Evolutionary conservation across 2,329 filamentous ascomycete species (phyloP).

Genomic region (Xenoacremonium recifei): DNA sequence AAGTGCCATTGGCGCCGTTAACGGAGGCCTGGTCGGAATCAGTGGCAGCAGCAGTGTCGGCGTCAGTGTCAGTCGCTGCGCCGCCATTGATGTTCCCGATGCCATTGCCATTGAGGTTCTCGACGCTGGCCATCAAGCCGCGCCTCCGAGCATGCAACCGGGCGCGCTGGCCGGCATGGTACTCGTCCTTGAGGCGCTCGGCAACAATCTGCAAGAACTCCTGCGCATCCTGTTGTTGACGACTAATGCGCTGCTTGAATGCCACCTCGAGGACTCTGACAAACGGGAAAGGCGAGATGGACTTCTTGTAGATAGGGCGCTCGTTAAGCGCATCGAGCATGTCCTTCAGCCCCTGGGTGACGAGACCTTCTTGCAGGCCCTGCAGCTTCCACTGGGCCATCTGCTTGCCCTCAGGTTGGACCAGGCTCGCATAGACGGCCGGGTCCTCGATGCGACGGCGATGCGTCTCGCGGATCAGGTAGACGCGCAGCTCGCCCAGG

Average conservation of each 20-base stretch:
- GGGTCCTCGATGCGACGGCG: constrained; percentile 76
- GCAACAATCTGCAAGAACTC: constrained; percentile 94
- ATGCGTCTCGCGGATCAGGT: constrained; percentile 89
- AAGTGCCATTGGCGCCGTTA: too few relatives aligned
- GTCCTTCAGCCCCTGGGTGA: constrained; percentile 86
- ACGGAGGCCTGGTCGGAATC: too few relatives aligned
- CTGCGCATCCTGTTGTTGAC: constrained; percentile 96
- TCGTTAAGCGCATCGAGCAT: constrained; percentile 93
- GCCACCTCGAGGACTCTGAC: constrained; percentile 80
- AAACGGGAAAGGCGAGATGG: constrained; percentile 83
- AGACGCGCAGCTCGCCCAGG: constrained; percentile 82
- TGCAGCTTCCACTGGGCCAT: constrained; percentile 61
- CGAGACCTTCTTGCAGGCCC: constrained; percentile 74
- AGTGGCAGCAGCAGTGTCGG: constrained; percentile 10
- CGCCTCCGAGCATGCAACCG: constrained; percentile 53
- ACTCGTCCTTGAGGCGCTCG: constrained; percentile 90
- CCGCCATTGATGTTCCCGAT: constrained; percentile 19
- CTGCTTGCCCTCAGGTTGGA: constrained; percentile 43
- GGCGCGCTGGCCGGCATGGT: constrained; percentile 78
- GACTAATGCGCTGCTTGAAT: constrained; percentile 86
- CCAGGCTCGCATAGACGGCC: constrained; percentile 68
- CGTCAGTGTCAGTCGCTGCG: constrained; percentile 5
- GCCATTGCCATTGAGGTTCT: constrained; percentile 15
- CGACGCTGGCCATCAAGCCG: constrained; percentile 15
- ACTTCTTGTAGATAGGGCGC: constrained; percentile 89